Conservation (phyloP, 2,329 filamentous ascomycete species). For the Bipolaris victoriae region DNA sequence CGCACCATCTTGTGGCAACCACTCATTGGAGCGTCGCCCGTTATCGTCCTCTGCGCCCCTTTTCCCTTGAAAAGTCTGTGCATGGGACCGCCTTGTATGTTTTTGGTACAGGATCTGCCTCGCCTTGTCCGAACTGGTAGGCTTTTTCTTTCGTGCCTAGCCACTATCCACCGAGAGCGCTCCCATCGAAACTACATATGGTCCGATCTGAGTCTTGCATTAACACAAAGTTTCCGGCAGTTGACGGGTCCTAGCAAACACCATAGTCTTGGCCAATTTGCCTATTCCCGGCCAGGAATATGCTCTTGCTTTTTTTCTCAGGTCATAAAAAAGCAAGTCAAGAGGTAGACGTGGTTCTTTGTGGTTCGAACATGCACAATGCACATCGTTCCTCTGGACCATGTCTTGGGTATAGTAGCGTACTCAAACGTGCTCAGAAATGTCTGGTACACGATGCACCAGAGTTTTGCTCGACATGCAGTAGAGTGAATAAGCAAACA, state of each 20-base stretch:
- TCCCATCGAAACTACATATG: not conserved
- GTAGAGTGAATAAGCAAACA: not conserved
- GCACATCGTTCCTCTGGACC: not conserved
- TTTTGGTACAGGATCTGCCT: too few species aligned
- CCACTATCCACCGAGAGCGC: not conserved
- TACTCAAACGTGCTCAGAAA: not conserved
- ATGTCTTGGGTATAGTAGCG: not conserved
- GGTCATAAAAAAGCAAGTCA: not conserved
- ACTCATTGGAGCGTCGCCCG: not conserved
- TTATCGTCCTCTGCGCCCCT: not conserved
- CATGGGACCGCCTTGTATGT: not conserved
- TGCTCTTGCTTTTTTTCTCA: not conserved
- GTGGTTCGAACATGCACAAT: not conserved
- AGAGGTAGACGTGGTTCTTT: not conserved
- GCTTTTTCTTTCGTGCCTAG: not conserved
- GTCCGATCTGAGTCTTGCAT: not conserved
- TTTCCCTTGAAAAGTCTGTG: not conserved
- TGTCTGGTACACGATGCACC: not conserved
- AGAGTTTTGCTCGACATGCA: not conserved
- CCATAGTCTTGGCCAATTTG: not conserved
- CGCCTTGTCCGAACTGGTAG: not conserved
- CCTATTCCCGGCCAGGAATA: not conserved
- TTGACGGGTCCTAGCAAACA: not conserved
- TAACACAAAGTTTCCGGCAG: not conserved
- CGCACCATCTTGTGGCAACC: not conserved